Evolutionary conservation across 2,329 filamentous ascomycete genomes (phyloP), one percentile per base, ranked within the genome.

Genomic region (Cladorrhinum sp.): DNA sequence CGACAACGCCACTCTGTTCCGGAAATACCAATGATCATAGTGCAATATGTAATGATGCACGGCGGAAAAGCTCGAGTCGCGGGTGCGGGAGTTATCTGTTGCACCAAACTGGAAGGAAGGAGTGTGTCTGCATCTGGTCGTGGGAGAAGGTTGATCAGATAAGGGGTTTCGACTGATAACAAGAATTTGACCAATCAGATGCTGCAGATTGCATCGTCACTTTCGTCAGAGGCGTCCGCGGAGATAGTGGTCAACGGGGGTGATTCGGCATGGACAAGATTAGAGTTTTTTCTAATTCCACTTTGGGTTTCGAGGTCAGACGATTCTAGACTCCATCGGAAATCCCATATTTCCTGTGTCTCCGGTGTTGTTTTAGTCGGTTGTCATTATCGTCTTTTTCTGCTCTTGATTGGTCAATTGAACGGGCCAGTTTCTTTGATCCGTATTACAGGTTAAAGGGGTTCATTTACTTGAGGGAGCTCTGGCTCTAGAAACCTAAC

Each of bases 181-280:
- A 30, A 33, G 57, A 20, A 12, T 55, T 24, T 33, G 23, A 5
- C 63, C 63, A 65, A 65, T 65, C 58, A 65, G 56, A 36, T 56
- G 57, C 42, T 56, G 63, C 36, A 59, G 16, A 65, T 55, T 51
- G 20, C 12, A 21, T 14, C 24, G 20, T 33, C 5, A 48, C 61
- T 63, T 65, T 58, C 60, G 42, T 55, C 36, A 57, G 57, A 59
- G 61, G 57, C 33, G 39, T 61, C 63, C 63, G 63, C 63, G 63
- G 63, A 65, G 63, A 65, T 57, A 56, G 61, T 24, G 20, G 42
- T 18, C 20, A 33, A 30, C 51, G 24, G 50, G 28, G 54, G 57
- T 62, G 53, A 58, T 58, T 55, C 53, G 53, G 53, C n/a, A 39
- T 55, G 33, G 53, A 55, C 30, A n/a, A 55, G 53, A 55, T 55